These are phyloP conservation scores for Leccinum subgranulosum DNA, from an alignment of 768 basidiomycete genomes.

Conservation along the genomic window DNA sequence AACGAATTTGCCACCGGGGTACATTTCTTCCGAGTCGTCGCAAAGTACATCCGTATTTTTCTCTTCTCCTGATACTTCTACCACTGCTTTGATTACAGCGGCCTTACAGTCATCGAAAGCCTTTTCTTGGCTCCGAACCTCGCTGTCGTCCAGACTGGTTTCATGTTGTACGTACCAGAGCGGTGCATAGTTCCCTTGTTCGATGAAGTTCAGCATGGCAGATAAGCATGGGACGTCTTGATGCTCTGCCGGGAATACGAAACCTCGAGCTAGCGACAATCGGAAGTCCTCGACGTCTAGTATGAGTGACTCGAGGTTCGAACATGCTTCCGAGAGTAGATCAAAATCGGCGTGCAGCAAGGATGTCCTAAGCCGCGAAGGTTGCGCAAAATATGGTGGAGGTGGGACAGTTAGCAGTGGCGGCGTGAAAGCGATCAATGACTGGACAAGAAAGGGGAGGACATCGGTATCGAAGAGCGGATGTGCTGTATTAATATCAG, in stretches of 20 bases:
- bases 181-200: constrained; percentile 63
- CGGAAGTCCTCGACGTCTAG: constrained; percentile 78
- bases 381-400: constrained; percentile 37
- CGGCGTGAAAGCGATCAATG: constrained; percentile 59
- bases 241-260: constrained; percentile 56
- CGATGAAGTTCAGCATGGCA: constrained; percentile 70
- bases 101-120: constrained; percentile 81
- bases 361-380: constrained; percentile 39
- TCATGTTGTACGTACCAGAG: constrained; percentile 52
- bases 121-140: constrained; percentile 62
- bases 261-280: constrained; percentile 63
- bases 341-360: constrained; percentile 69
- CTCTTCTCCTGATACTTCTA: constrained; percentile 82
- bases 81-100: constrained; percentile 79
- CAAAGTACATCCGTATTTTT: constrained; percentile 76
- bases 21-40: constrained; percentile 53
- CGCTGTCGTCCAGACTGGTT: constrained; percentile 35
- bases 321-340: constrained; percentile 69
- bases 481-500: constrained; percentile 37
- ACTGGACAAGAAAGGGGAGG: constrained; percentile 58
- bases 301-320: constrained; percentile 70
- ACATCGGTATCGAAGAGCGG: constrained; percentile 60
- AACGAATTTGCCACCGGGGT: constrained; percentile 71
- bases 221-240: constrained; percentile 55
- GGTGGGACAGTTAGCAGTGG: constrained; percentile 42